Conservation (phyloP, 441 rosid genomes). For the Erodium texanum region DNA sequence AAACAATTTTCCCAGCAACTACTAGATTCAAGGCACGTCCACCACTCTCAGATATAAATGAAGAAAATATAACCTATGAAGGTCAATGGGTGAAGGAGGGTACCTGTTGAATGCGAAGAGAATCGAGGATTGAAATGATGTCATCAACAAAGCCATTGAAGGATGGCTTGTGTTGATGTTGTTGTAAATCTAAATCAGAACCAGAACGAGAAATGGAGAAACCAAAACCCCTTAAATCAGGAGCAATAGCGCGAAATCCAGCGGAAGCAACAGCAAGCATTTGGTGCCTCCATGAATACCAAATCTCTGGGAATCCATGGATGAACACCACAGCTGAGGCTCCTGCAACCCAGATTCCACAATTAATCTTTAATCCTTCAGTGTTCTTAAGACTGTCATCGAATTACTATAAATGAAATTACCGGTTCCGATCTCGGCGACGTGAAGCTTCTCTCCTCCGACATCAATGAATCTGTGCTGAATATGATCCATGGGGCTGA, state of each 20-base stretch:
- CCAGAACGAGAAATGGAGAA: background rate
- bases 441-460: conserved; percentile 37
- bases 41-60: too few species aligned
- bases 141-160: conserved; percentile 16
- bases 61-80: background rate
- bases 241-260: conserved; percentile 8
- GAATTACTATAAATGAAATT: too few species aligned
- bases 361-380: too few species aligned
- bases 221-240: conserved; percentile 19
- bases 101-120: conserved; percentile 15
- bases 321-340: conserved; percentile 13
- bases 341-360: conserved; percentile 15
- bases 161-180: conserved; percentile 15
- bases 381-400: too few species aligned
- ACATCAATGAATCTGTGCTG: conserved; percentile 32
- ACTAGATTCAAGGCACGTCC: too few species aligned
- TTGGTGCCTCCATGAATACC: conserved; percentile 17
- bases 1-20: too few species aligned
- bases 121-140: conserved; percentile 10
- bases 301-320: conserved; percentile 18
- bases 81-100: background rate
- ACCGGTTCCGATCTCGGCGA: conserved; percentile 38
- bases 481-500: conserved; percentile 12
- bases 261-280: conserved; percentile 13
- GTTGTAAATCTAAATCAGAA: conserved; percentile 1